phyloP scores from a whole-genome alignment of 495 filamentous ascomycete genomes.

The Thermothielavioides terrestris region DNA sequence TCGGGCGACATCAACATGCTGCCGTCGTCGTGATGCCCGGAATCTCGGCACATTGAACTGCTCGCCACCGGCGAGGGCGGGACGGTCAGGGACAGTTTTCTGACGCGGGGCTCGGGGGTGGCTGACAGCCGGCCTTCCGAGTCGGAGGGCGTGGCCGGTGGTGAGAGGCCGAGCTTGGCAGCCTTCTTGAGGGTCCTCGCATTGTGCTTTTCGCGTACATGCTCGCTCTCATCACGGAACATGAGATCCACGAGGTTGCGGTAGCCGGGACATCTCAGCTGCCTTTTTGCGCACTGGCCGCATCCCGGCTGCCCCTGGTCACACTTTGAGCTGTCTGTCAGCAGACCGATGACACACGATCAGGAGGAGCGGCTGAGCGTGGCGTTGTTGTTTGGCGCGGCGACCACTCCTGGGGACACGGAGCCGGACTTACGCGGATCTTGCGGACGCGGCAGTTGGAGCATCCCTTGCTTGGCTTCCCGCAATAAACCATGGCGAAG shows the following conservation, averaged over 20 bases:
- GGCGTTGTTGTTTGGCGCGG: too few species aligned
- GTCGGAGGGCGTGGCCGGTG: slow-evolving; percentile 11
- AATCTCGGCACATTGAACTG: slow-evolving; percentile 7
- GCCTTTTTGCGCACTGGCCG: slow-evolving; percentile 56
- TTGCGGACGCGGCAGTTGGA: slow-evolving; percentile 52
- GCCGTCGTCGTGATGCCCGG: slow-evolving; percentile 20
- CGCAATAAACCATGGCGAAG: slow-evolving; percentile 58
- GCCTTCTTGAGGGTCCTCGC: slow-evolving; percentile 28
- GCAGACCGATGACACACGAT: too few species aligned
- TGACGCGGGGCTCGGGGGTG: slow-evolving; percentile 20
- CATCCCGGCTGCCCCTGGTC: slow-evolving; percentile 57
- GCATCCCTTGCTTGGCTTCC: slow-evolving; percentile 63
- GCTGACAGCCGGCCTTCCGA: slow-evolving; percentile 14
- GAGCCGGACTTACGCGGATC: slow-evolving; percentile 29
- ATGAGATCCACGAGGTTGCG: slow-evolving; percentile 58
- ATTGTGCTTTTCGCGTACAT: slow-evolving; percentile 56
- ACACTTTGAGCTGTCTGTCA: slow-evolving; percentile 42
- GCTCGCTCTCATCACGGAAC: slow-evolving; percentile 65
- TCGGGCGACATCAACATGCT: slow-evolving; percentile 28
- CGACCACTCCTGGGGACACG: too few species aligned
- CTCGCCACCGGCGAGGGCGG: slow-evolving; percentile 13
- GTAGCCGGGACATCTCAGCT: slow-evolving; percentile 59
- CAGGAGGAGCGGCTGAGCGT: background rate
- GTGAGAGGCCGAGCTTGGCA: slow-evolving; percentile 9
- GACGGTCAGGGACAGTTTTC: slow-evolving; percentile 14